Base-by-base conservation (phyloP, 2,329 filamentous ascomycete species). In the Keithomyces neogunnii region DNA sequence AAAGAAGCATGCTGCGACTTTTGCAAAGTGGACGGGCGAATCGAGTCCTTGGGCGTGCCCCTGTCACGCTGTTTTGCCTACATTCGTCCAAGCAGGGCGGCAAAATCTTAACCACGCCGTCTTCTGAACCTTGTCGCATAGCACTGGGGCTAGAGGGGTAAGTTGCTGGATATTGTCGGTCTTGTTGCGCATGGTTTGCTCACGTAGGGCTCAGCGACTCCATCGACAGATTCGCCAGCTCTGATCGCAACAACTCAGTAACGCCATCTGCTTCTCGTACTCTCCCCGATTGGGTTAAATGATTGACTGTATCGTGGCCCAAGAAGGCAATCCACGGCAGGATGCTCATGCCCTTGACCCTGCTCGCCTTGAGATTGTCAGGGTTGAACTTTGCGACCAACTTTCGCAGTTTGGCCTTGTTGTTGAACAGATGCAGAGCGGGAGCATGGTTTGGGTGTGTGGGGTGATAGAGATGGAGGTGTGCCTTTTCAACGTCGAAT, bases 391-490 rank as follows among this genome's bases (percentile, higher is more conserved):
- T 53, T 32, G 59, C 56, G 4, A 66, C 60, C 29, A 68, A 36
- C 19, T 55, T 58, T 47, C 63, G 60, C 33, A 70, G 51, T 32
- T 55, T 60, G 33, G 64, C 51, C 51, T 59, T 64, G 47, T 70
- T 60, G 44, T 60, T 55, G 53, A 82, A 70, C 49, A 76, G 73
- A 2, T 68, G 59, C 9, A 82, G 58, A 0, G 80, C 80, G 1
- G 69, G 68, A 2, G 66, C 62, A 28, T 74, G 69, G 30, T 71
- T 69, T 0, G 80, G 79, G 2, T 67, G 66, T 0, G 73, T 73
- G 0, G 80, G 80, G 58, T 82, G 79, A 51, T 77, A 69, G 2
- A 83, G 67, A 31, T 75, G 69, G 3, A 83, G 66, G 56, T 82
- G 80, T 0, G 79, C 78, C 33, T 69, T 67, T 47, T 79, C 73